Evolutionary conservation across 2,329 filamentous ascomycete genomes (phyloP).

Genomic region (Colletotrichum sp.): DNA sequence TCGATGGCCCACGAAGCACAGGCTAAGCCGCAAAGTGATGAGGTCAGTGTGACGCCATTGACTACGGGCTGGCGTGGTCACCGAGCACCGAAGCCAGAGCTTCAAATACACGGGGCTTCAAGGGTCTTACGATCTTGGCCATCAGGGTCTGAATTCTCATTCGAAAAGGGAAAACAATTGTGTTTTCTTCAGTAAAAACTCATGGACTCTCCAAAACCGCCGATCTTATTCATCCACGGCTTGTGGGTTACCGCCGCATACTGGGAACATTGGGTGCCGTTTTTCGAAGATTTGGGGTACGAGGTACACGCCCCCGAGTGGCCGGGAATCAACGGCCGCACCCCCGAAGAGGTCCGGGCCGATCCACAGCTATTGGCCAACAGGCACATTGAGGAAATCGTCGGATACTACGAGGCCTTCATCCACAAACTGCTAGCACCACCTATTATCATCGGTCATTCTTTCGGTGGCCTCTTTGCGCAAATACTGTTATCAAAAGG

Average conservation of each 20-base stretch:
- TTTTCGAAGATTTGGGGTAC: conserved; percentile 21
- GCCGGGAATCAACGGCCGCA: conserved; percentile 26
- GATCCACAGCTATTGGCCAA: conserved; percentile 21
- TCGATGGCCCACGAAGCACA: background rate
- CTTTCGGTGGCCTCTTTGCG: conserved; percentile 26
- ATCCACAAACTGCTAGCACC: conserved; percentile 22
- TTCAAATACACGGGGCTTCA: background rate
- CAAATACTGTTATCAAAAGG: conserved; percentile 25
- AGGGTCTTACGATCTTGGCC: background rate
- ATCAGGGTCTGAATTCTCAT: background rate
- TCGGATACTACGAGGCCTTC: conserved; percentile 24
- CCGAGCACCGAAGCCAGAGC: background rate
- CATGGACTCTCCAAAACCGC: conserved; percentile 9
- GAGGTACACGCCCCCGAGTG: conserved; percentile 26
- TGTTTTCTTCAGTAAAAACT: background rate
- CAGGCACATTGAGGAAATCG: conserved; percentile 22
- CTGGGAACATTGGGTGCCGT: conserved; percentile 27
- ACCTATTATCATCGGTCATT: conserved; percentile 27
- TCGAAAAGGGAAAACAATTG: background rate
- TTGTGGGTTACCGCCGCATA: conserved; percentile 28
- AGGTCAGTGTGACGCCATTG: conserved; percentile 10
- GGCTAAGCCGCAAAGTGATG: background rate
- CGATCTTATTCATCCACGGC: conserved; percentile 26
- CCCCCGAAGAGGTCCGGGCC: conserved; percentile 22
- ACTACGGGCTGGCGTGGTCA: background rate